Base-by-base conservation (phyloP, 2,329 filamentous ascomycete genomes). In the Allantophomopsis lycopodina region DNA sequence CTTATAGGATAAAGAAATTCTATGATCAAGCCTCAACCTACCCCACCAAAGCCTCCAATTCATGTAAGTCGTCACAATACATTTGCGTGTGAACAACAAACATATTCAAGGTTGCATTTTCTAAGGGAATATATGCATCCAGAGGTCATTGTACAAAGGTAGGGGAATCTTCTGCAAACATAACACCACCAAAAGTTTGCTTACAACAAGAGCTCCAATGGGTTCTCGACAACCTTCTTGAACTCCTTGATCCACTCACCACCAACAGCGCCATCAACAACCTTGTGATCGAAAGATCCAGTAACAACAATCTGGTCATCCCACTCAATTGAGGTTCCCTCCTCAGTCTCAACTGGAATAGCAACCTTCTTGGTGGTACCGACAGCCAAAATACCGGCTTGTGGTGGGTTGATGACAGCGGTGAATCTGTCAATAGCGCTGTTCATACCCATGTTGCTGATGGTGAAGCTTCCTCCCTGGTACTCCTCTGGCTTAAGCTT, bases 361-460 rank as follows among this genome's bases (percentile, higher is more conserved):
- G 93, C 85, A 40, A 96, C 89, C 81, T 96, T 96, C 68, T 84
- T 83, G 53, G 85, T 87, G 50, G 87, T 93, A 55, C 93, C 91
- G 43, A 98, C 84, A 40, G 91, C 89, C 47, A 98, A 73, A 60
- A 98, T 98, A 58, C 79, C 83, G 40, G 91, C 84, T 70, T 98
- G 93, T 40, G 91, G 91, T 50, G 93, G 91, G 77, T 98, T 98
- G 74, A 98, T 94, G 58, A 98, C 83, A 51, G 91, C 91, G 39
- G 91, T 96, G 69, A 98, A 98, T 61, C 88, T 78, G 66, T 96
- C 88, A 47, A 98, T 81, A 38, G 91, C 89, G 36, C 79, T 59
- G 76, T 98, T 98, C 91, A 98, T 98, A 64, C 91, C 91, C 91
- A 98, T 94, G 78, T 98, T 98, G 68, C 85, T 94, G 66, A 98